Evolutionary conservation across 192 early-diverging fungal species (phyloP), one percentile per base, ranked within the genome.

Genomic region (Mortierella alpina): DNA sequence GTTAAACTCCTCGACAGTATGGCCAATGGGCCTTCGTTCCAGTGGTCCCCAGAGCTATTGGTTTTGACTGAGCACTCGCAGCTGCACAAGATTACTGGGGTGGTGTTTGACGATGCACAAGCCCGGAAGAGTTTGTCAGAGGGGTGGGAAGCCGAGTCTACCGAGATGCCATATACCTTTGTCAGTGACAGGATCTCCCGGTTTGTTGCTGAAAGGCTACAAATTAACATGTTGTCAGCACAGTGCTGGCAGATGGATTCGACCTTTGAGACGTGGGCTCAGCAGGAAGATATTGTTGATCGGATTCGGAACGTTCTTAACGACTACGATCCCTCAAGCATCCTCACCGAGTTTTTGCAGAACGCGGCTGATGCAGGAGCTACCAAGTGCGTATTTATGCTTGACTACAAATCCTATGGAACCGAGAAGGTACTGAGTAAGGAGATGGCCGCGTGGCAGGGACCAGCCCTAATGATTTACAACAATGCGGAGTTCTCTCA

Each of bases 311-410:
- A 46, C 22, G 49, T 82, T 18, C 55, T 84, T 2, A 72, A 74
- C 48, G 83, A 84, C 47, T 84, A 84, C 53, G 63, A 68, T 7
- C 68, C 69, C 0, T 46, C 58, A 1, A 68, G 47, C 40, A 65
- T 84, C 13, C 76, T 84, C 49, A 46, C 54, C 5, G 83, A 84
- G 61, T 75, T 75, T 18, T n/a, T 82, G 1, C 82, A 85, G 59
- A 85, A 85, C 22, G 84, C 84, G 0, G 77, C 84, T 13, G 82
- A 84, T 61, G 83, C 83, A 6, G 56, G 64, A 5, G 83, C 82
- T 2, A 68, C 75, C 1, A 46, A 62, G 14, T 84, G 63, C 41
- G 48, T 12, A 2, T 51, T 84, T 20, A 66, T 78, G 31, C 2
- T 83, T 11, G 84, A 84, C 31, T 0, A 54, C 0, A 41, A 55